These are phyloP conservation scores for Paxillus involutus DNA, from an alignment of 768 basidiomycete species.

Conservation along the genomic window DNA sequence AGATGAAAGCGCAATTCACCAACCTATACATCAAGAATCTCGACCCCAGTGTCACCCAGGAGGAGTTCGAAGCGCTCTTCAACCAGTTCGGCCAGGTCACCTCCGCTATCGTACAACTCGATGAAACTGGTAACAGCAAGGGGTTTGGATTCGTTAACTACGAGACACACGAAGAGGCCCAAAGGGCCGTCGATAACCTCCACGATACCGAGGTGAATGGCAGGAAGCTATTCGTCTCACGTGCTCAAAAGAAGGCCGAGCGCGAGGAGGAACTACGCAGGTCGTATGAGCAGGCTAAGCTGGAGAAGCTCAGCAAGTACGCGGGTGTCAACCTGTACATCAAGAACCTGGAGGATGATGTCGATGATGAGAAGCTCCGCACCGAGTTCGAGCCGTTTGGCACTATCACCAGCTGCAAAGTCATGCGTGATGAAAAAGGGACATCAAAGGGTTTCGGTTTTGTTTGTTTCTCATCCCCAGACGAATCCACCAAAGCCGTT, in stretches of 20 bases:
- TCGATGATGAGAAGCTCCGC: constrained; percentile 96
- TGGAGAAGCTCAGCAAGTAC: constrained; percentile 98
- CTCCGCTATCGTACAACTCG: constrained; percentile 80
- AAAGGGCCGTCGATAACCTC: constrained; percentile 83
- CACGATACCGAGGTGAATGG: constrained; percentile 84
- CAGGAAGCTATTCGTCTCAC: constrained; percentile 90
- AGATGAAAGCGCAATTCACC: constrained; percentile 96
- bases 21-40: constrained; percentile 99
- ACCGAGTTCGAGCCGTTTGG: constrained; percentile 97
- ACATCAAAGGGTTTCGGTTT: constrained; percentile 97
- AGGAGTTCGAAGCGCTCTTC: constrained; percentile 87
- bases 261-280: constrained; percentile 95
- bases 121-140: constrained; percentile 90
- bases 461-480: constrained; percentile 97
- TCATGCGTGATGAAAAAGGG: constrained; percentile 97
- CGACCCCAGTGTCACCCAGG: constrained; percentile 77
- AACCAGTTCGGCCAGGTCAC: constrained; percentile 77
- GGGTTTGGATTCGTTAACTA: constrained; percentile 99
- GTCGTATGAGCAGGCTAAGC: constrained; percentile 92
- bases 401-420: constrained; percentile 96
- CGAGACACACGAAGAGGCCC: constrained; percentile 89
- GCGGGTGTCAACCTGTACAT: constrained; percentile 99
- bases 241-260: constrained; percentile 98
- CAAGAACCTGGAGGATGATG: constrained; percentile 98
- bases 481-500: constrained; percentile 98